A percentile compares a stretch with the other conserved stretches of the same genome.
Evolutionary conservation across 345 rosid species (phyloP).

Genomic region (Citrus inodora): DNA sequence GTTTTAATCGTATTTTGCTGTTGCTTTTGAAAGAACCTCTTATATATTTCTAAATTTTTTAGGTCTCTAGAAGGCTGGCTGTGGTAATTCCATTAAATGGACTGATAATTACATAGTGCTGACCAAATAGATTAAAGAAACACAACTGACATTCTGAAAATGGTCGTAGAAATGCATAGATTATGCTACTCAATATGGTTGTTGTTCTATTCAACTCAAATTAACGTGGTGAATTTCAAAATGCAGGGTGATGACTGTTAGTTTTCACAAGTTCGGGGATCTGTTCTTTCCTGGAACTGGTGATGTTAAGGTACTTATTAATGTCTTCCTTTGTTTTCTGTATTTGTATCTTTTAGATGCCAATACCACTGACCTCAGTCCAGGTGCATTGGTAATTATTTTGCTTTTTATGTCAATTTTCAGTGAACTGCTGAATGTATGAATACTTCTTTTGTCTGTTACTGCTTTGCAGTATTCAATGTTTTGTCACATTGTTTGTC

Average conservation of each 20-base stretch:
- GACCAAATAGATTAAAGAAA: neutral
- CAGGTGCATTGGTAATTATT: neutral
- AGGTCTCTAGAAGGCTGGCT: neutral
- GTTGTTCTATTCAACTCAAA: slow-evolving; percentile 10
- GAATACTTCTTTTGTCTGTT: neutral
- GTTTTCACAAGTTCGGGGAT: slow-evolving; percentile 97
- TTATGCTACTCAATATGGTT: neutral
- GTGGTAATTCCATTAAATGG: neutral
- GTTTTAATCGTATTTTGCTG: neutral
- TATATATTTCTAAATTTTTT: neutral
- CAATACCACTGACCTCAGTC: neutral
- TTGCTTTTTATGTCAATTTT: neutral
- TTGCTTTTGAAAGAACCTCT: neutral
- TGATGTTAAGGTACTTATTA: slow-evolving; percentile 76
- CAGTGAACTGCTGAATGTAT: neutral
- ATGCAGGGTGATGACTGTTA: slow-evolving; percentile 98
- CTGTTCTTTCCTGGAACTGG: slow-evolving; percentile 98
- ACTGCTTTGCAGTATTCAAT: neutral
- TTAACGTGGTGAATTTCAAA: slow-evolving; percentile 11
- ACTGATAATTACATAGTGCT: neutral
- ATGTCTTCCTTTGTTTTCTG: neutral
- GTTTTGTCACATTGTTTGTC: neutral
- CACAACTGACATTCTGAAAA: neutral
- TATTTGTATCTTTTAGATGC: neutral
- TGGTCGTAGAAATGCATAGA: neutral